Evolutionary conservation across 2,329 filamentous ascomycete genomes (phyloP), one percentile per base, ranked within the genome.

Genomic region (Apiospora phragmitis): DNA sequence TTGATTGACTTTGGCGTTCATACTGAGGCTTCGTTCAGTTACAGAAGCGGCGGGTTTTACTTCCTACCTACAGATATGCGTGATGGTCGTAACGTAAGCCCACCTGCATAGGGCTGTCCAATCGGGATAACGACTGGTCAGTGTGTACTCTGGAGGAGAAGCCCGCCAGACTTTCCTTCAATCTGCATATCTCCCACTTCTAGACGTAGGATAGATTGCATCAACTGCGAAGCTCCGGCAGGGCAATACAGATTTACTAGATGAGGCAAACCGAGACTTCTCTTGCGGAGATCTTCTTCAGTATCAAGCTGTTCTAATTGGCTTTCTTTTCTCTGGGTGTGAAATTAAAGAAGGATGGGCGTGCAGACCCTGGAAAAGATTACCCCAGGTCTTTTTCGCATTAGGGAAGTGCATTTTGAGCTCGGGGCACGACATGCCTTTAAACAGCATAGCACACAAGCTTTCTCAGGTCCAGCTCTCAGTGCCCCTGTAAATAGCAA

Each of bases 101-200:
- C 55, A 62, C 55, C 55, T 38, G 55, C 55, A n/a, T 62, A 62
- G 55, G 55, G 55, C 55, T 62, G 55, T 62, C 55, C 55, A 62
- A 62, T 62, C 55, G 55, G 55, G 32, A 38, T 38, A 11, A 14
- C 55, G 32, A 62, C 55, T 38, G 55, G 32, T 24, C 29, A 38
- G 3, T 62, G 11, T 32, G 55, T n/a, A n/a, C n/a, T n/a, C 55
- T 62, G 55, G 12, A n/a, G 11, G 55, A 35, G 5, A 62, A 62
- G 11, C 55, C 55, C 55, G 32, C 55, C 55, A n/a, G 32, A 14
- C 32, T 62, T 62, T 35, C 11, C 18, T 38, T n/a, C 18, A 8
- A 62, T 38, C 55, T 38, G 32, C 55, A 62, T 62, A 62, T 18
- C 32, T 32, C 51, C 55, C 51, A 59, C 51, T 35, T n/a, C 14